These are phyloP conservation scores for Apophysomyces elegans DNA, from an alignment of 371 early-diverging fungal genomes.

Conservation along the genomic window DNA sequence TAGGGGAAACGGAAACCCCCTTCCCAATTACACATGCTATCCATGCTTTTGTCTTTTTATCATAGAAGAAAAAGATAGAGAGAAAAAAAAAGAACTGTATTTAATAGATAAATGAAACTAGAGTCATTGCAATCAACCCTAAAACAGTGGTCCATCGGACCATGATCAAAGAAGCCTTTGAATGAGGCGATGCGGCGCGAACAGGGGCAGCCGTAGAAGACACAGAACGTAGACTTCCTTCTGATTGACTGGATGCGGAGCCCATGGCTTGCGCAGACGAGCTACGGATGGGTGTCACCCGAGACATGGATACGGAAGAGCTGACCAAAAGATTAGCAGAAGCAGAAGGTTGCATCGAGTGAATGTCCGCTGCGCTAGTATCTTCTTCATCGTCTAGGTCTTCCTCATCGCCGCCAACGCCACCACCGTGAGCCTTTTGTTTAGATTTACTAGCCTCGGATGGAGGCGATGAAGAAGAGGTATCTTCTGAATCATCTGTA, in stretches of 20 bases:
- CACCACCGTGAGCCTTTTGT: not conserved
- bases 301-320: constrained; percentile 2
- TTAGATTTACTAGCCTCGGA: not conserved
- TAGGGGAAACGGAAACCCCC: not conserved
- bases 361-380: not conserved
- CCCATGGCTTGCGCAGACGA: not conserved
- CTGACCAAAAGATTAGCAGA: not conserved
- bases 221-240: not conserved
- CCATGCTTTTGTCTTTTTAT: not conserved
- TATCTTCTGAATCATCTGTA: not conserved
- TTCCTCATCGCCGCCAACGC: not conserved
- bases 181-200: not conserved
- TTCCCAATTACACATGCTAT: no score
- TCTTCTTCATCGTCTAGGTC: not conserved
- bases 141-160: not conserved
- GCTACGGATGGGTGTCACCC: not conserved
- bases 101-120: constrained; percentile 14
- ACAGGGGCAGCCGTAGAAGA: not conserved
- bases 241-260: not conserved
- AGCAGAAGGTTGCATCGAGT: not conserved
- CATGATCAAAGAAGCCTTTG: constrained; percentile 9
- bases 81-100: constrained; percentile 12
- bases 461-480: not conserved
- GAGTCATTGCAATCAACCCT: not conserved
- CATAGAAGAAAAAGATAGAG: not conserved